Evolutionary conservation across 208 protist genomes (phyloP).

Genomic region (Herpetomonas samuelpessoai): DNA sequence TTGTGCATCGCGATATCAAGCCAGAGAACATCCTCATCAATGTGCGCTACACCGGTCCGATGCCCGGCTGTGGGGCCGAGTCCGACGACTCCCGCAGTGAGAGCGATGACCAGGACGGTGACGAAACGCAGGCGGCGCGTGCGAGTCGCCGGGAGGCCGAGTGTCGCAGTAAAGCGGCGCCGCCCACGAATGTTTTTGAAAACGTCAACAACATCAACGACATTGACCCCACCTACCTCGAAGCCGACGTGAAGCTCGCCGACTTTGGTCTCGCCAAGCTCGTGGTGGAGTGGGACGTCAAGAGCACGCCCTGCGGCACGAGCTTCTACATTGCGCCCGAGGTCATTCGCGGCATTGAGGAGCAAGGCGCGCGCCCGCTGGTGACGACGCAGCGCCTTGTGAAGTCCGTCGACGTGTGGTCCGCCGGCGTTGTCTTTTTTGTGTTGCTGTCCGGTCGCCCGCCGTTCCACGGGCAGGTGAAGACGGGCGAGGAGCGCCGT

Average conservation of each 20-base stretch:
- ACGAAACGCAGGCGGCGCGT: conserved; percentile 10
- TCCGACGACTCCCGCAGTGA: conserved; percentile 1
- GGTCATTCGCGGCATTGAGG: conserved; percentile 84
- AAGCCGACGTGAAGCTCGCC: conserved; percentile 75
- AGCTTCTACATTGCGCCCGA: conserved; percentile 91
- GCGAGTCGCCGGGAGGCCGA: too few species aligned
- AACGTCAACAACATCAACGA: conserved; percentile 26
- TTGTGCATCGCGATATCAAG: conserved; percentile 90
- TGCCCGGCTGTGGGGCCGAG: conserved; percentile 14
- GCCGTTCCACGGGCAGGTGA: conserved; percentile 84
- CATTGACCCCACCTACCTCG: conserved; percentile 30
- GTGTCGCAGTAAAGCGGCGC: neutral
- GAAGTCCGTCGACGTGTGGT: conserved; percentile 91
- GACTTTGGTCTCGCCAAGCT: conserved; percentile 92
- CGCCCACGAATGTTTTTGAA: neutral
- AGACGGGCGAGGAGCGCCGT: conserved; percentile 75
- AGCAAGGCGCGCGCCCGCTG: conserved; percentile 74
- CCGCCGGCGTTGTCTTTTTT: conserved; percentile 82
- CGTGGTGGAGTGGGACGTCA: conserved; percentile 78
- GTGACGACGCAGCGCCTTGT: conserved; percentile 72
- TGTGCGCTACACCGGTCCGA: conserved; percentile 18
- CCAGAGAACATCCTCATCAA: conserved; percentile 89
- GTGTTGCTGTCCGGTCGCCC: conserved; percentile 79
- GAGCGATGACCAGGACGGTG: conserved; percentile 1
- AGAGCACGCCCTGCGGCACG: conserved; percentile 82